Evolutionary conservation across 2,329 filamentous ascomycete species (phyloP).

Genomic region (Graphilbum sp.): DNA sequence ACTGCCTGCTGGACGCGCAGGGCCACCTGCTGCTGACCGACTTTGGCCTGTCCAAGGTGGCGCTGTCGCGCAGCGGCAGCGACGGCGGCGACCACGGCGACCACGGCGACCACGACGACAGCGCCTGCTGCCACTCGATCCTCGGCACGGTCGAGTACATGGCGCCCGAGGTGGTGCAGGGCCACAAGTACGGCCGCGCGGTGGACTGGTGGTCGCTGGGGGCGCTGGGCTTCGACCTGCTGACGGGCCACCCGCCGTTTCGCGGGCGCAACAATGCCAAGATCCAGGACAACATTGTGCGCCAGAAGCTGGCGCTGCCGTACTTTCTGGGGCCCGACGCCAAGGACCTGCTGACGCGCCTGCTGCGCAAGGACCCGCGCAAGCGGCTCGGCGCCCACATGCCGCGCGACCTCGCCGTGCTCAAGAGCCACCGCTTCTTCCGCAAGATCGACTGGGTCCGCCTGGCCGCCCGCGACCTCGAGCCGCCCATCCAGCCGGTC

Average conservation of each 20-base stretch:
- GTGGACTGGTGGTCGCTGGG: conserved; percentile 99
- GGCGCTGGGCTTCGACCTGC: conserved; percentile 76
- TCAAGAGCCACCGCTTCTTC: conserved; percentile 95
- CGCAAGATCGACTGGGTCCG: conserved; percentile 89
- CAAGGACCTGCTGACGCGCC: conserved; percentile 79
- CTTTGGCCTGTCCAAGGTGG: conserved; percentile 92
- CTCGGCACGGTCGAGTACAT: conserved; percentile 97
- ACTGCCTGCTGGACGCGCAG: conserved; percentile 80
- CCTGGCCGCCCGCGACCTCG: conserved; percentile 64
- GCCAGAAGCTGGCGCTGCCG: conserved; percentile 75
- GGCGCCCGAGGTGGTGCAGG: conserved; percentile 86
- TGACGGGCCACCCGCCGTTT: conserved; percentile 87
- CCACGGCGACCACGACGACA: conserved; percentile 15
- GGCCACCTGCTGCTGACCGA: conserved; percentile 91
- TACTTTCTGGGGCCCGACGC: conserved; percentile 86
- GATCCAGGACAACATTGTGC: conserved; percentile 89
- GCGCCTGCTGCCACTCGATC: conserved; percentile 74
- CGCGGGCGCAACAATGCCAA: conserved; percentile 81
- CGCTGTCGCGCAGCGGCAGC: conserved; percentile 27
- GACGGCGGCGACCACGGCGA: conserved; percentile 29
- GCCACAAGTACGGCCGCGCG: conserved; percentile 77
- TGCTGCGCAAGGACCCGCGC: conserved; percentile 79
- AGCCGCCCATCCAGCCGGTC: conserved; percentile 79
- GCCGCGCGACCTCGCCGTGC: conserved; percentile 68
- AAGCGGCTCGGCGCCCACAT: conserved; percentile 82